Conservation (phyloP, 441 rosid species). For the Pelargonium myrrhifolium region DNA sequence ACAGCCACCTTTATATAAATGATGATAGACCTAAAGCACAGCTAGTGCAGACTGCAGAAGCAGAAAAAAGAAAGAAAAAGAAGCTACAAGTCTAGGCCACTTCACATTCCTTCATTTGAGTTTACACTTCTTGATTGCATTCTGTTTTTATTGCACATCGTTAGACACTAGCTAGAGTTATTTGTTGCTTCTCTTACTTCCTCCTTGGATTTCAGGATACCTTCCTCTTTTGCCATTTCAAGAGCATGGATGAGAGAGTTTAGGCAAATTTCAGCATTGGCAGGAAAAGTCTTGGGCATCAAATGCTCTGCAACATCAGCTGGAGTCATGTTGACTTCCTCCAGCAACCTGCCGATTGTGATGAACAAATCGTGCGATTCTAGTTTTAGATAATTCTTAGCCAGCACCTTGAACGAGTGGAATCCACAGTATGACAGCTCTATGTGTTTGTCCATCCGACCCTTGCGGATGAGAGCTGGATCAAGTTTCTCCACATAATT, state of each 20-base stretch:
- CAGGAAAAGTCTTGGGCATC: conserved; percentile 20
- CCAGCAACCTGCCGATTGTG: conserved; percentile 13
- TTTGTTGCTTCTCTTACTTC: not conserved
- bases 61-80: too few relatives aligned
- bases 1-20: too few relatives aligned
- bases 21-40: too few relatives aligned
- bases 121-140: too few relatives aligned
- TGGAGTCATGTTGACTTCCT: conserved; percentile 26
- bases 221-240: conserved; percentile 18
- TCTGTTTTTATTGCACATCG: too few relatives aligned
- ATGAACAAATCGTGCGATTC: conserved; percentile 54
- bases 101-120: too few relatives aligned
- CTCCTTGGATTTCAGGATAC: not conserved
- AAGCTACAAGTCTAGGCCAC: too few relatives aligned
- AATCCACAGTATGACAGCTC: conserved; percentile 58
- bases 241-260: conserved; percentile 18
- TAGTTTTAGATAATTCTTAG: conserved; percentile 46
- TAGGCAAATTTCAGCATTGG: conserved; percentile 19
- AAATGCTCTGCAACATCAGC: conserved; percentile 32
- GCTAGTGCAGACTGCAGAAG: too few relatives aligned
- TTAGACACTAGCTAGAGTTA: too few relatives aligned
- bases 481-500: conserved; percentile 47
- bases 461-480: conserved; percentile 51
- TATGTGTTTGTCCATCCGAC: conserved; percentile 67
- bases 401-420: conserved; percentile 44